Conservation (phyloP, 257 asterid species). For the Nicotiana otophora region DNA sequence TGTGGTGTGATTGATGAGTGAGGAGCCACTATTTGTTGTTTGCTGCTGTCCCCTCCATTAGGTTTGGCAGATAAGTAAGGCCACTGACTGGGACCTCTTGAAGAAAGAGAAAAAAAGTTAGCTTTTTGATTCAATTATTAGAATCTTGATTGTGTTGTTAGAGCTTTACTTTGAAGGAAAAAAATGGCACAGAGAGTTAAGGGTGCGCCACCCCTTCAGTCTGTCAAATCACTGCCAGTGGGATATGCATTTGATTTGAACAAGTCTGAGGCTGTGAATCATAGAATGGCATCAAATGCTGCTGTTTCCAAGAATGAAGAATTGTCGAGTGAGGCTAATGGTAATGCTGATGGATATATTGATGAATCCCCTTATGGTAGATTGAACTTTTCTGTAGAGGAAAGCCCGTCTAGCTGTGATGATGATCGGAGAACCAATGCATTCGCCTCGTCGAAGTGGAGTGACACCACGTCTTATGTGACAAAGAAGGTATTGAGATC, state of each 20-base stretch:
- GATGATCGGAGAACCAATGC: constrained; percentile 36
- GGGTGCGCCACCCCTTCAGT: constrained; percentile 42
- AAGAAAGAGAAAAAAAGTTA: constrained; percentile 37
- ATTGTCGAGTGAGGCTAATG: constrained; percentile 29
- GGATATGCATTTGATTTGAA: constrained; percentile 38
- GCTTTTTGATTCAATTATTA: constrained; percentile 65
- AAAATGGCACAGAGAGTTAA: constrained; percentile 50
- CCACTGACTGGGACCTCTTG: constrained; percentile 54
- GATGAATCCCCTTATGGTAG: constrained; percentile 79
- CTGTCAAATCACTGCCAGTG: constrained; percentile 69
- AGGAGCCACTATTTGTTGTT: constrained; percentile 36
- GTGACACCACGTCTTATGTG: constrained; percentile 63
- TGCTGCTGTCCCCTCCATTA: constrained; percentile 68
- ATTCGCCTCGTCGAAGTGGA: constrained; percentile 53
- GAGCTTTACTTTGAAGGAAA: constrained; percentile 38
- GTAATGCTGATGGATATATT: constrained; percentile 32
- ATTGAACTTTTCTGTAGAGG: constrained; percentile 42
- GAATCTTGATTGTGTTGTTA: constrained; percentile 20
- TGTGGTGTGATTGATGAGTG: constrained; percentile 44
- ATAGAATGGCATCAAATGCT: constrained; percentile 33
- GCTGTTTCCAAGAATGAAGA: constrained; percentile 35
- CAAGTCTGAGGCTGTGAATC: constrained; percentile 17
- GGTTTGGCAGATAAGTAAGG: constrained; percentile 50
- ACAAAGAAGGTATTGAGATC: constrained; percentile 58
- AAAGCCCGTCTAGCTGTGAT: constrained; percentile 38